Evolutionary conservation across 2,329 filamentous ascomycete genomes (phyloP).

Genomic region (Penicillium palitans): DNA sequence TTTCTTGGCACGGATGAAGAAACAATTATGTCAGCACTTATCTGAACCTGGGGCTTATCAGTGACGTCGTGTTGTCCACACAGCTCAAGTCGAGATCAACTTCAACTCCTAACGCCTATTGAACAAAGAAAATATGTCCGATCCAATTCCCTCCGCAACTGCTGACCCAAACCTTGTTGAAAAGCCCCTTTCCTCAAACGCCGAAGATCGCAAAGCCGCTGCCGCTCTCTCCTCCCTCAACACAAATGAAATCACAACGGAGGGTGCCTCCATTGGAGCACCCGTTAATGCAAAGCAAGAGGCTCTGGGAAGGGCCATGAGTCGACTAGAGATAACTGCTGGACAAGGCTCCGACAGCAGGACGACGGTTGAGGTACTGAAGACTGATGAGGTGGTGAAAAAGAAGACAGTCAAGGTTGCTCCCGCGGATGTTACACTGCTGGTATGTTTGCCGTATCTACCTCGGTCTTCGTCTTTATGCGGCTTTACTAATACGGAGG

Average conservation of each 20-base stretch:
- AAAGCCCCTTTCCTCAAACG: conserved; percentile 42
- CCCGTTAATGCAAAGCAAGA: conserved; percentile 47
- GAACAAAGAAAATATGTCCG: conserved; percentile 38
- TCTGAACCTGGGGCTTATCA: neutral
- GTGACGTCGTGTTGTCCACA: conserved; percentile 4
- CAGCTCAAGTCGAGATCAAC: neutral
- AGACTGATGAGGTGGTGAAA: conserved; percentile 35
- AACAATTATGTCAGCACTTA: conserved; percentile 7
- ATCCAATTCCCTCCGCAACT: conserved; percentile 44
- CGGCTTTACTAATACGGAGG: neutral
- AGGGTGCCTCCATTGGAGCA: conserved; percentile 32
- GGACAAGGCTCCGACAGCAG: conserved; percentile 27
- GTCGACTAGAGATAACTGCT: conserved; percentile 47
- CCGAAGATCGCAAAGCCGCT: conserved; percentile 53
- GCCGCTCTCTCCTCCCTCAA: conserved; percentile 51
- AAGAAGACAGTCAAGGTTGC: conserved; percentile 49
- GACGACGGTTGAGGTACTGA: conserved; percentile 26
- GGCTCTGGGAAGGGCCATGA: conserved; percentile 53
- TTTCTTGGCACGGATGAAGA: neutral
- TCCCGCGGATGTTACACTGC: conserved; percentile 47
- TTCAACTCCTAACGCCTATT: neutral
- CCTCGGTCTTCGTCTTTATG: neutral
- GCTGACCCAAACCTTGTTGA: conserved; percentile 37
- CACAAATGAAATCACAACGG: conserved; percentile 41
- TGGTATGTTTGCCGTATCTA: conserved; percentile 39